Conservation (phyloP, 2,329 filamentous ascomycete genomes). For the Sodiomyces alkalinus region DNA sequence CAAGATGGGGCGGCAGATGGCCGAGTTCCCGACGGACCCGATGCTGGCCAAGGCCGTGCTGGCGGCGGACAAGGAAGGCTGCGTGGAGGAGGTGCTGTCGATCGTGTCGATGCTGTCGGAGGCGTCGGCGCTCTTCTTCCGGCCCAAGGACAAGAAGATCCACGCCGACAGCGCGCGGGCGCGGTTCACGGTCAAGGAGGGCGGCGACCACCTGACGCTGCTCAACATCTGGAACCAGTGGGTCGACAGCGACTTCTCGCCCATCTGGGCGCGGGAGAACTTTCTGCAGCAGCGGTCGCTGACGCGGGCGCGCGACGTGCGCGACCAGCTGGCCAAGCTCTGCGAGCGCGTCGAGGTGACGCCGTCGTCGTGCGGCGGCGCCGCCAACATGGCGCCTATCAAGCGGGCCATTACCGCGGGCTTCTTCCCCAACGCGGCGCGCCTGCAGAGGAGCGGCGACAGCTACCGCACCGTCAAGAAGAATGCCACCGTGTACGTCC, state of each 20-base stretch:
- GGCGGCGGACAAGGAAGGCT: constrained; percentile 78
- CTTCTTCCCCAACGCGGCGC: constrained; percentile 87
- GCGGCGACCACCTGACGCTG: constrained; percentile 76
- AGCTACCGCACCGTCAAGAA: constrained; percentile 88
- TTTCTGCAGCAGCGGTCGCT: constrained; percentile 87
- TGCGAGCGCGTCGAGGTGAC: constrained; percentile 86
- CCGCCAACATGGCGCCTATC: constrained; percentile 60
- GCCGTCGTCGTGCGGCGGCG: constrained; percentile 54
- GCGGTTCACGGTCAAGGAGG: constrained; percentile 79
- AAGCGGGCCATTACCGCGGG: constrained; percentile 79
- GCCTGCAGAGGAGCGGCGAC: constrained; percentile 69
- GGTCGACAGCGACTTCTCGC: constrained; percentile 80
- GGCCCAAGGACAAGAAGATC: constrained; percentile 93
- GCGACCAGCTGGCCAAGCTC: constrained; percentile 81
- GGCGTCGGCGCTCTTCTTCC: constrained; percentile 77
- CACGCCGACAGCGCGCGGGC: constrained; percentile 83
- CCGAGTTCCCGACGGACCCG: constrained; percentile 84
- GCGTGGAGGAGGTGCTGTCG: constrained; percentile 80
- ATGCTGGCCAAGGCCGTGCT: constrained; percentile 85
- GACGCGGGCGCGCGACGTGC: constrained; percentile 75
- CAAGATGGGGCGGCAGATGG: constrained; percentile 84
- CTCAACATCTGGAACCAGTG: constrained; percentile 94
- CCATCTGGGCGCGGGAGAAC: constrained; percentile 81
- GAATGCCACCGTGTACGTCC: constrained; percentile 76
- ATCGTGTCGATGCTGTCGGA: constrained; percentile 93